Evolutionary conservation across 352 stramenopile genomes (phyloP).

Genomic region (Peronospora belbahrii): DNA sequence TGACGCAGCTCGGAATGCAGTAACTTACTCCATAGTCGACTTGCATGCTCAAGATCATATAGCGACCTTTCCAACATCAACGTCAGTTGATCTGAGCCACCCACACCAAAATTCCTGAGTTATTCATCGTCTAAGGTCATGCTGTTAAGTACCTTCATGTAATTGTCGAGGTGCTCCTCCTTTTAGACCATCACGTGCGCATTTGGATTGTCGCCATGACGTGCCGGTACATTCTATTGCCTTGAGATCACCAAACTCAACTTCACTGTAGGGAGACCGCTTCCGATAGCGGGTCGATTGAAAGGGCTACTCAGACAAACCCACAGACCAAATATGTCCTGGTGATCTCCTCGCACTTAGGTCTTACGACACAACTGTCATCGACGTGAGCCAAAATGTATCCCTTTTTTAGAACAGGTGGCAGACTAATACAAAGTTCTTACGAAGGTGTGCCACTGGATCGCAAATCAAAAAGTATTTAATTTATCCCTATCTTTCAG

Average conservation of each 20-base stretch:
- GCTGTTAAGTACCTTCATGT: conserved; percentile 12
- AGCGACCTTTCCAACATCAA: conserved; percentile 4
- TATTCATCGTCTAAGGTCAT: not conserved
- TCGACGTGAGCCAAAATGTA: too few species aligned
- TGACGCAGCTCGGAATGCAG: conserved; percentile 10
- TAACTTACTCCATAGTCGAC: conserved; percentile 9
- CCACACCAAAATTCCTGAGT: not conserved
- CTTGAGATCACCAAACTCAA: not conserved
- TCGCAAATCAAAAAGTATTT: too few species aligned
- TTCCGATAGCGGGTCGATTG: too few species aligned
- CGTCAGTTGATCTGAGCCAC: not conserved
- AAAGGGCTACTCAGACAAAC: too few species aligned
- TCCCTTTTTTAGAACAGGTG: too few species aligned
- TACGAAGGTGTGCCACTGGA: too few species aligned
- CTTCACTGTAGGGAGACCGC: too few species aligned
- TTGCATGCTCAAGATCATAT: conserved; percentile 5
- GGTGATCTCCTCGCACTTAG: too few species aligned
- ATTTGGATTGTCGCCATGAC: not conserved
- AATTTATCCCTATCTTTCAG: too few species aligned
- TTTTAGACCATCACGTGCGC: not conserved
- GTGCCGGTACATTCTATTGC: not conserved
- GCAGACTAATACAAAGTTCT: too few species aligned
- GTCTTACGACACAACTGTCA: too few species aligned
- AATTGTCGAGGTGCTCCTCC: conserved; percentile 21
- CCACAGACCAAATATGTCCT: too few species aligned